Evolutionary conservation across 805 yeast genomes (phyloP), one percentile per base, ranked within the genome.

Genomic region (Lipomyces oligophaga): DNA sequence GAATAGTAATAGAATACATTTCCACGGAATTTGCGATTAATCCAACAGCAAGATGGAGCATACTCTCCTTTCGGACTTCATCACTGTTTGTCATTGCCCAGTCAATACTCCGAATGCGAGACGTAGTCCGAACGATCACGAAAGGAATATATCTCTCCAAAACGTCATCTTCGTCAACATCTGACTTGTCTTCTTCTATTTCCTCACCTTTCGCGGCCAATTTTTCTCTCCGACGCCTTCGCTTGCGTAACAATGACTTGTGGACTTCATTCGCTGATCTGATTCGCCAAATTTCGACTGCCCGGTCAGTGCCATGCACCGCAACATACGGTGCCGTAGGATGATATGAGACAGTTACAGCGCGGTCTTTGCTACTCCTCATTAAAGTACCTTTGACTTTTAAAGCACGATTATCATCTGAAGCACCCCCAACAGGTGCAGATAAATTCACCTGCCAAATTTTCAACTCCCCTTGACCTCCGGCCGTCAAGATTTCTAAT

Each of bases 391-490:
- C 97, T 38, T 70, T 67, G 57, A 78, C 85, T 1, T 67, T 57
- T 31, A 87, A 62, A 2, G 71, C 68, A 7, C 76, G 78, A 0
- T 63, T 60, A 25, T 28, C 41, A 20, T 27, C 42, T 8, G 25
- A 26, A 5, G 7, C 22, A 8, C 30, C 30, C 5, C 21, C 13
- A 5, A 84, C 63, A n/a, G n/a, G n/a, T n/a, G n/a, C n/a, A n/a
- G n/a, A n/a, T n/a, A n/a, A n/a, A 60, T 85, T 79, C n/a, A 88
- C 60, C 21, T 67, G 65, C 97, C 97, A 93, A 6, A 89, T 73
- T 63, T 85, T 86, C 26, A 85, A 74, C 62, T 87, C 94, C 54
- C 84, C 81, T 54, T 85, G 88, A 59, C 79, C 77, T 35, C 96
- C 89, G 24, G 84, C 75, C 0, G 97, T 88, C 18, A 88, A 66